Evolutionary conservation across 2,329 filamentous ascomycete genomes (phyloP), one percentile per base, ranked within the genome.

Genomic region (Neospermospora avenae): DNA sequence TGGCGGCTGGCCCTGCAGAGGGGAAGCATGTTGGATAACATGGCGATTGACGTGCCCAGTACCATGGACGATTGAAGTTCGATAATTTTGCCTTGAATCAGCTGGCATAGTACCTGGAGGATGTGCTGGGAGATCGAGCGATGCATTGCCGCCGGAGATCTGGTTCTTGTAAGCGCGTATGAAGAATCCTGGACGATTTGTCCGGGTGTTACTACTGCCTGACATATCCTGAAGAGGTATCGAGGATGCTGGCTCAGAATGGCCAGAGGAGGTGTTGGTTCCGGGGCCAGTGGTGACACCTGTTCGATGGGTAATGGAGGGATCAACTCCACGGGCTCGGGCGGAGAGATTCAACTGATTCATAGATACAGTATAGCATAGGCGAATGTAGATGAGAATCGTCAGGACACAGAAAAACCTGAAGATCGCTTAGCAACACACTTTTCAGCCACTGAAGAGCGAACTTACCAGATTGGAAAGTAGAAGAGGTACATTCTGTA

Each of bases 401-500:
- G 86, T 90, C 41, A 82, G 63, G 14, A 81, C 63, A 37, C 90
- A 86, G 7, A 84, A 76, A 35, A 88, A 73, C 84, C 84, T 87
- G 28, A 5, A 48, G 7, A 28, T 16, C 35, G 37, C 51, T 59
- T 71, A 55, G 14, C 16, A 54, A 20, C 6, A 1, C 28, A 1
- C 28, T 4, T n/a, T 25, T 11, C 34, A 11, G 25, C 22, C 6
- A 20, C 6, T 53, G 44, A 14, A 24, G 6, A 22, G 22, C 31
- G 4, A 4, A 66, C 78, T 71, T 72, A 88, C 87, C 87, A 90
- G 59, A 89, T 80, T 5, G 87, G 87, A 0, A 78, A 86, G 68
- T 95, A 96, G 71, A 93, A 93, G 28, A 85, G 82, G 3, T 84
- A 83, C 59, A 95, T 85, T 41, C 90, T 86, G 73, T 90, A 84